Percentiles rank a stretch among this genome's conserved stretches.
phyloP scores from a whole-genome alignment of 1,139 yeast species.

The Sugiyamaella castrensis region DNA sequence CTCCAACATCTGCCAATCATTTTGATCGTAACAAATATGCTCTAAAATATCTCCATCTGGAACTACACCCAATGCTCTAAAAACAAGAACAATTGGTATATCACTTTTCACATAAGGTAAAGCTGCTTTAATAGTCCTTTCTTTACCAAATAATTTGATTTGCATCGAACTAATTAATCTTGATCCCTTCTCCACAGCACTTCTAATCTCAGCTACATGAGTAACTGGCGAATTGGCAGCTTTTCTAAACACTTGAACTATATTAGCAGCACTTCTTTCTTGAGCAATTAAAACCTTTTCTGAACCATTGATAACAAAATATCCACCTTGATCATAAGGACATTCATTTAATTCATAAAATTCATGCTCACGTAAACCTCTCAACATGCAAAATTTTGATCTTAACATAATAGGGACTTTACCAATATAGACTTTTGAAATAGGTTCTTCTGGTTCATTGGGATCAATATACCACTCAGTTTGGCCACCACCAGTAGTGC shows the following conservation, averaged over 20 bases:
- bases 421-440: constrained; percentile 81
- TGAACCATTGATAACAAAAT: constrained; percentile 95
- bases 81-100: constrained; percentile 93
- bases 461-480: constrained; percentile 64
- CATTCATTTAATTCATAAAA: constrained; percentile 94
- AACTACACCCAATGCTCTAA: constrained; percentile 96
- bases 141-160: constrained; percentile 85
- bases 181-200: constrained; percentile 96
- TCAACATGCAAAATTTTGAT: constrained; percentile 90
- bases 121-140: constrained; percentile 87
- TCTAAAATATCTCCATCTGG: constrained; percentile 99
- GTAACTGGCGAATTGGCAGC: constrained; percentile 97
- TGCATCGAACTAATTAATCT: constrained; percentile 92
- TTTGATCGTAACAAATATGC: constrained; percentile 95
- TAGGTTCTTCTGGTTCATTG: constrained; percentile 57
- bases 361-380: constrained; percentile 91
- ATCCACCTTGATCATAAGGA: constrained; percentile 99
- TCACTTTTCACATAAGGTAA: constrained; percentile 95
- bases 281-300: constrained; percentile 98
- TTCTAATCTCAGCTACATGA: constrained; percentile 93
- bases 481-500: constrained; percentile 27
- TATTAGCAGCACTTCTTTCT: constrained; percentile 97
- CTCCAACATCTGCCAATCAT: constrained; percentile 99
- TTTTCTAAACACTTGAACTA: constrained; percentile 96
- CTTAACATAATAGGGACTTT: constrained; percentile 97